Evolutionary conservation across 176 grass and related monocot genomes (phyloP), one percentile per base, ranked within the genome.

Genomic region (Metroxylon sagu): DNA sequence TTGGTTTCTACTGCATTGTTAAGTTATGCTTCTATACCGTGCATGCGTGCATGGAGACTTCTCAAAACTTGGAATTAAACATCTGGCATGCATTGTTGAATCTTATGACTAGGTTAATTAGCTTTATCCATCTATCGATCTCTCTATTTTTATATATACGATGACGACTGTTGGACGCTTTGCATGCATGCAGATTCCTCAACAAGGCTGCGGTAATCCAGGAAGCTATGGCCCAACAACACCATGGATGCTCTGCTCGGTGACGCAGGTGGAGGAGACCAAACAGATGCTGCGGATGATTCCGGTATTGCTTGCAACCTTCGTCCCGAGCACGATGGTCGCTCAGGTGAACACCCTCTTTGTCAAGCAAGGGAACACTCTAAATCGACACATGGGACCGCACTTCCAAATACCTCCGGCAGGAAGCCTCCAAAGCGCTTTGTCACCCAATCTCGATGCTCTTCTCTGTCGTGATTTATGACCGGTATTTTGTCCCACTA

Each of bases 301-400:
- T 48, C 79, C 80, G 3, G 21, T 88, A 14, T 56, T 81, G 15
- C 12, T 79, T 15, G 67, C 79, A 5, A 88, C 66, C 60, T 59
- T 88, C 65, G 3, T 88, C 0, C 85, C 85, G 0, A 68, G 71
- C 57, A 83, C 85, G 16, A 71, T 83, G 35, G 62, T 77, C 59
- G 80, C 76, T 3, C 85, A 88, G 70, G 69, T 74, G 5, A 83
- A 83, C 67, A 88, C 80, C 16, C 76, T 88, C 4, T 88, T 88
- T 62, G 71, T 88, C 43, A 88, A 88, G 76, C 85, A 88, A 71
- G 85, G 85, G n/a, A 70, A 31, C 1, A 83, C 68, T 6, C 60
- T 88, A 48, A 10, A 83, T 48, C 68, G 80, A 16, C 73, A 66
- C 52, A 59, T 88, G 3, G 80, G 85, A 16, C 29, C 54, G 0